Evolutionary conservation across 768 basidiomycete genomes (phyloP), one percentile per base, ranked within the genome.

Genomic region (Galerina marginata): DNA sequence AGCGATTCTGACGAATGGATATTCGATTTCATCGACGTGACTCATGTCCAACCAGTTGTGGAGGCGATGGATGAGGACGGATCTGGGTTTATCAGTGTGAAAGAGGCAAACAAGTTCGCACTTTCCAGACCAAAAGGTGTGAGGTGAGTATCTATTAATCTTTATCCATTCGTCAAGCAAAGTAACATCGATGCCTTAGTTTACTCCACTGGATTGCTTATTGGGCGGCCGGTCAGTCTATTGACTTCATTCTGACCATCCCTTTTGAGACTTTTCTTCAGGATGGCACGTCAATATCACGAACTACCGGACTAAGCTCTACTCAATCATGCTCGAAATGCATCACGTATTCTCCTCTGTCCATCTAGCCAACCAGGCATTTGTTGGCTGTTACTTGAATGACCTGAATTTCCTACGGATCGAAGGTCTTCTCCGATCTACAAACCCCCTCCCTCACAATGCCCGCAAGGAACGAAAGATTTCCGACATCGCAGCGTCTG

Each of bases 11-110:
- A 50, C 39, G 6, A 26, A 11, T 80, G 79, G 80, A 67, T 76
- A 0, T 60, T 75, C 6, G 59, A 68, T 15, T 78, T 72, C 55
- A 71, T 81, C 44, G 68, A 70, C 26, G 58, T 77, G 14, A 49
- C 64, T 20, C 68, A 71, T 45, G 58, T 79, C 5, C 75, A 74
- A 16, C 63, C 72, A 0, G 65, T 81, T 40, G 64, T 71, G 16
- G 78, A 79, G 57, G 79, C 78, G 0, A 75, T 80, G 46, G 81
- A 81, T 44, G 75, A 76, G 36, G 79, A 81, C 56, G 74, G 69
- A 0, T 74, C 76, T 5, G 77, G 78, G 0, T 80, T 76, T 39
- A 65, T 78, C n/a, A 75, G 67, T 25, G 65, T 78, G 9, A 63
- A 64, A 20, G 76, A 78, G 47, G 76, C 70, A 1, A 78, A 79